Conservation (phyloP, 2,329 filamentous ascomycete species). For the Aspergillus latus region DNA sequence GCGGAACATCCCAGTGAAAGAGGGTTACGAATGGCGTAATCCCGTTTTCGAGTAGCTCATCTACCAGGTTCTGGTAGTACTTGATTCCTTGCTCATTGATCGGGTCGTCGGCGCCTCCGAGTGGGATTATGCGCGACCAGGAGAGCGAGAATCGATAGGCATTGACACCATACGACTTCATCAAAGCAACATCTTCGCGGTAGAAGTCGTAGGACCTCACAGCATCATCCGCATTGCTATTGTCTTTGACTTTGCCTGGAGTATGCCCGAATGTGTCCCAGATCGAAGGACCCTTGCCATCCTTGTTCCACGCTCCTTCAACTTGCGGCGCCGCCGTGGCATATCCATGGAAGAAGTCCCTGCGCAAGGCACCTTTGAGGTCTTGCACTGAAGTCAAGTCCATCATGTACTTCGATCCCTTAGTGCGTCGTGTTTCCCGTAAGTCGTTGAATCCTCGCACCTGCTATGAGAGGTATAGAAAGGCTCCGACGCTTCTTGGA, state of each 20-base stretch:
- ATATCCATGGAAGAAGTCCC: constrained; percentile 32
- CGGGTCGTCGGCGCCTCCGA: constrained; percentile 72
- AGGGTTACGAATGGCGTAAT: constrained; percentile 77
- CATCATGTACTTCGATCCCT: constrained; percentile 14
- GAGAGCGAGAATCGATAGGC: constrained; percentile 79
- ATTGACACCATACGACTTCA: constrained; percentile 69
- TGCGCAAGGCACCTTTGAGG: constrained; percentile 25
- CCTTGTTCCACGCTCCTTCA: constrained; percentile 69
- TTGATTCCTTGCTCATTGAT: constrained; percentile 73
- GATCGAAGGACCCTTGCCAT: constrained; percentile 74
- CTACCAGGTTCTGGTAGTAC: constrained; percentile 72
- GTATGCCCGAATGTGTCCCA: constrained; percentile 78
- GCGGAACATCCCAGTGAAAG: constrained; percentile 80
- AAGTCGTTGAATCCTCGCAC: background rate
- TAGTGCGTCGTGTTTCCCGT: background rate
- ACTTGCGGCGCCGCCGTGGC: constrained; percentile 56
- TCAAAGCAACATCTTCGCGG: constrained; percentile 68
- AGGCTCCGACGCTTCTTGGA: background rate
- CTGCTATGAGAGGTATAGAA: constrained; percentile 4
- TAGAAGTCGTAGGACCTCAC: constrained; percentile 80
- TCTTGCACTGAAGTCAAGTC: constrained; percentile 29
- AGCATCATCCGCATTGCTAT: constrained; percentile 68
- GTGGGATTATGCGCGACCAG: constrained; percentile 72
- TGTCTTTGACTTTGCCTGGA: constrained; percentile 74
- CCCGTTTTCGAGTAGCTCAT: constrained; percentile 68